Evolutionary conservation across 2,329 filamentous ascomycete species (phyloP).

Genomic region (Epichloe gansuensis): DNA sequence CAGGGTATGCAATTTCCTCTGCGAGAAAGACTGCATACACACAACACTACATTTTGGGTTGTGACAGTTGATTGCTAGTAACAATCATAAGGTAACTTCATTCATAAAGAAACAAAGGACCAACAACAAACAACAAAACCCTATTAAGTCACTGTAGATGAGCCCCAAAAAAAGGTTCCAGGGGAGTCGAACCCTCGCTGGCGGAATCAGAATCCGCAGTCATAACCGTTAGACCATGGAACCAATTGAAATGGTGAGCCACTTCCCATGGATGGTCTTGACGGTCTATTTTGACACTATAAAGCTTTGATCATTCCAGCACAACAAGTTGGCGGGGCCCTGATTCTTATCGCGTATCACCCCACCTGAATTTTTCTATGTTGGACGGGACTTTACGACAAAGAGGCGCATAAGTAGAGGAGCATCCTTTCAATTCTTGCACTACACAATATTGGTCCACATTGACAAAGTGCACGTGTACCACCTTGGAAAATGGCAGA

Average conservation of each 20-base stretch:
- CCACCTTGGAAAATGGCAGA: conserved; percentile 11
- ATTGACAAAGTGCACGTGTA: not conserved
- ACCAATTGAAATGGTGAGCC: conserved; percentile 16
- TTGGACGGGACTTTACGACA: not conserved
- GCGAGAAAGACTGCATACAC: too few species aligned
- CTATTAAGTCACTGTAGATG: too few species aligned
- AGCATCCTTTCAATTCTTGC: not conserved
- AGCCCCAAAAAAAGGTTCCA: conserved; percentile 17
- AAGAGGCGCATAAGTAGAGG: not conserved
- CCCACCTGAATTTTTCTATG: conserved; percentile 26
- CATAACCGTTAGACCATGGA: conserved; percentile 26
- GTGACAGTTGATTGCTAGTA: too few species aligned
- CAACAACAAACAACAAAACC: not conserved
- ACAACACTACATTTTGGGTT: too few species aligned
- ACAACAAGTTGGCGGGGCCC: not conserved
- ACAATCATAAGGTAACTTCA: too few species aligned
- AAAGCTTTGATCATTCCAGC: fast-evolving
- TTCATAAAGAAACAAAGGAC: not conserved
- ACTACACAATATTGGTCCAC: not conserved
- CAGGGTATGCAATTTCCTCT: too few species aligned
- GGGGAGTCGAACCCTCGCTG: conserved; percentile 26
- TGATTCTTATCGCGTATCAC: conserved; percentile 9
- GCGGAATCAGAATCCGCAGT: conserved; percentile 26
- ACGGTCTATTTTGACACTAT: not conserved
- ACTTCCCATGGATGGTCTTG: conserved; percentile 15